phyloP scores from a whole-genome alignment of 176 grass and related monocot genomes.

The Secale cereale region DNA sequence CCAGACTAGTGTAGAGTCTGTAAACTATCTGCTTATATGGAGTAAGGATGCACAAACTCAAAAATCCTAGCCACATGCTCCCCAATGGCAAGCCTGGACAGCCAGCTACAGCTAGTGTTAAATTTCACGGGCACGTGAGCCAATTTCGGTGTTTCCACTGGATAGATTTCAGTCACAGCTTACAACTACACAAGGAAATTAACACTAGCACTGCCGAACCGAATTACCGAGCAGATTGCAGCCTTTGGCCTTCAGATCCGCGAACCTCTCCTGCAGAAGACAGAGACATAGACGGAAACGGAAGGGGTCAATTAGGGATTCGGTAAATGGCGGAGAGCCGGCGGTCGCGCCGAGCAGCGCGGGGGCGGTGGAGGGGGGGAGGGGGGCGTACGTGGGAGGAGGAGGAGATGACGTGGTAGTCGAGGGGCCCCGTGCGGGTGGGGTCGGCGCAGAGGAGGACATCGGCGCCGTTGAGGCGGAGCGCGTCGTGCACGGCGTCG shows the following conservation, averaged over 20 bases:
- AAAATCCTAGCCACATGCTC: not conserved
- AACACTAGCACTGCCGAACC: not conserved
- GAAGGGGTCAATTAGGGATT: slow-evolving; percentile 20
- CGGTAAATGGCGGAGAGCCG: not conserved
- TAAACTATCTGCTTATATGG: not conserved
- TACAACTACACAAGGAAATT: not conserved
- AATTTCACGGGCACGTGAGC: not conserved
- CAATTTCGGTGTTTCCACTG: not conserved
- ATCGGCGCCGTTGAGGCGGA: slow-evolving; percentile 87
- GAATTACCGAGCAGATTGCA: slow-evolving; percentile 78
- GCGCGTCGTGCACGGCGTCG: slow-evolving; percentile 83
- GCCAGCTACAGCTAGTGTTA: not conserved
- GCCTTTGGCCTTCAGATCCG: slow-evolving; percentile 67
- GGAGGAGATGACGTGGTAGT: slow-evolving; percentile 91
- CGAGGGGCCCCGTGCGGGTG: slow-evolving; percentile 41
- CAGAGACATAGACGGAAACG: not conserved
- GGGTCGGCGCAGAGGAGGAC: slow-evolving; percentile 68
- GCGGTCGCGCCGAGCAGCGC: not conserved
- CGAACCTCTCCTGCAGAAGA: slow-evolving; percentile 74
- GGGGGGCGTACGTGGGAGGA: slow-evolving; percentile 54
- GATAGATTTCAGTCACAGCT: not conserved
- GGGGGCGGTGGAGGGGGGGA: not conserved
- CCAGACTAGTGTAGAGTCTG: not conserved
- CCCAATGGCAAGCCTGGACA: not conserved
- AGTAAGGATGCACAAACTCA: not conserved